These are phyloP conservation scores for Furcasterigmium sp. DNA, from an alignment of 2,329 filamentous ascomycete species.

Conservation along the genomic window DNA sequence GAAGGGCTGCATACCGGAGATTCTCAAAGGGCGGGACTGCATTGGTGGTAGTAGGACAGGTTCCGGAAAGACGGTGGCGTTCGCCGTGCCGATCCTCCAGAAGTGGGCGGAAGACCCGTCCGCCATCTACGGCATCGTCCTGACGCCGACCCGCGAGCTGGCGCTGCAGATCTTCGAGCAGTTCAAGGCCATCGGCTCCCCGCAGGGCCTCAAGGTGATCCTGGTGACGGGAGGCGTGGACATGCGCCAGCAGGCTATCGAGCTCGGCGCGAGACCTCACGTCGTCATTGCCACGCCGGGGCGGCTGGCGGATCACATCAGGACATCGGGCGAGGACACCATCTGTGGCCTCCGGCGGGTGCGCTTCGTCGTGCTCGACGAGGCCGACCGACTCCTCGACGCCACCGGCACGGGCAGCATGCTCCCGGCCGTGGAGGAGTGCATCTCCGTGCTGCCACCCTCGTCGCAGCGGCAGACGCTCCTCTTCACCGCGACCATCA, in stretches of 20 bases:
- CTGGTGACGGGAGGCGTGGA: conserved; percentile 91
- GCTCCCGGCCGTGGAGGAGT: conserved; percentile 91
- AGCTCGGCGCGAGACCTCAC: conserved; percentile 76
- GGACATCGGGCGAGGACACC: conserved; percentile 86
- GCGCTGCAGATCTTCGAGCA: conserved; percentile 96
- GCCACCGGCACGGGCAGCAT: conserved; percentile 73
- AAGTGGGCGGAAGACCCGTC: conserved; percentile 89
- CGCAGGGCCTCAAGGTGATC: conserved; percentile 79
- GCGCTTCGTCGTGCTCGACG: conserved; percentile 85
- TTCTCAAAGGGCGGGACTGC: conserved; percentile 84
- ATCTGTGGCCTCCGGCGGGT: conserved; percentile 74
- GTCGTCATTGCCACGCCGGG: conserved; percentile 93
- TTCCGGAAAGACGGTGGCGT: conserved; percentile 95
- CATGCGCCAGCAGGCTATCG: conserved; percentile 86
- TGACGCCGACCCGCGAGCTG: conserved; percentile 88
- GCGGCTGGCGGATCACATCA: conserved; percentile 87
- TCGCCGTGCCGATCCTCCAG: conserved; percentile 90
- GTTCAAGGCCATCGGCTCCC: conserved; percentile 84
- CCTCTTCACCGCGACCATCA: conserved; percentile 94
- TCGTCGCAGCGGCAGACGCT: conserved; percentile 80
- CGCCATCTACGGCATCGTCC: conserved; percentile 81
- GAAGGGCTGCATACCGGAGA: conserved; percentile 86
- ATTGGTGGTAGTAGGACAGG: conserved; percentile 93
- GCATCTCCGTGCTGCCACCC: conserved; percentile 74
- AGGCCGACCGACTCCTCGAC: conserved; percentile 84